Percentiles rank a stretch among this genome's conserved stretches.
Evolutionary conservation across 768 basidiomycete genomes (phyloP).

Genomic region (Tephrocybe sp.): DNA sequence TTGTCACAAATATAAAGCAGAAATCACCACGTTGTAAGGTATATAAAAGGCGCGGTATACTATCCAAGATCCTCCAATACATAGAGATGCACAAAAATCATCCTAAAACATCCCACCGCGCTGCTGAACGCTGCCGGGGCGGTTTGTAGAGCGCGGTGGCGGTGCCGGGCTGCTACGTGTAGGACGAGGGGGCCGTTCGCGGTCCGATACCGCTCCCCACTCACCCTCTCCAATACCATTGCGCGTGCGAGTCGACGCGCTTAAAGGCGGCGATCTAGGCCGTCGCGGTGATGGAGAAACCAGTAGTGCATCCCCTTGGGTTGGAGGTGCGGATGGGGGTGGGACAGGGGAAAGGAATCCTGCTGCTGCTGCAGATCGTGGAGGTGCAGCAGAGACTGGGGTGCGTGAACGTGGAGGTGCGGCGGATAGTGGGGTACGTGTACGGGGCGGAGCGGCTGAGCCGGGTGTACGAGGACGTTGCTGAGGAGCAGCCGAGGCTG

Average conservation of each 20-base stretch:
- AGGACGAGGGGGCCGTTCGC: slow-evolving; percentile 28
- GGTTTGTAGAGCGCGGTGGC: slow-evolving; percentile 63
- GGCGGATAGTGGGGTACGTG: slow-evolving; percentile 14
- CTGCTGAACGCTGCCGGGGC: slow-evolving; percentile 57
- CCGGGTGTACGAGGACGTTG: slow-evolving; percentile 56
- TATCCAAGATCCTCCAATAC: neutral
- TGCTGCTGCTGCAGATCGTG: slow-evolving; percentile 14
- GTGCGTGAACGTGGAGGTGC: slow-evolving; percentile 61
- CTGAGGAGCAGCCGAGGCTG: slow-evolving; percentile 28
- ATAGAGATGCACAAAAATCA: neutral
- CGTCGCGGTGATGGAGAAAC: slow-evolving; percentile 32
- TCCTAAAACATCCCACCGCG: slow-evolving; percentile 28
- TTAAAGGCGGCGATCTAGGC: slow-evolving; percentile 28
- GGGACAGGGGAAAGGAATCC: slow-evolving; percentile 17
- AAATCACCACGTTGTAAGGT: neutral
- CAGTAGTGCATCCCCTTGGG: slow-evolving; percentile 19
- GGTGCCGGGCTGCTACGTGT: slow-evolving; percentile 45
- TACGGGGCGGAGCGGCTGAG: slow-evolving; percentile 12
- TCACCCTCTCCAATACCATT: slow-evolving; percentile 21
- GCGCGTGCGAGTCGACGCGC: slow-evolving; percentile 17
- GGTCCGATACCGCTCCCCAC: slow-evolving; percentile 1
- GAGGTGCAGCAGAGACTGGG: slow-evolving; percentile 16
- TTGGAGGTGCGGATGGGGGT: slow-evolving; percentile 18
- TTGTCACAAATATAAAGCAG: no score
- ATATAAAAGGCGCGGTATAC: neutral